Base-by-base conservation (phyloP, 2,329 filamentous ascomycete species). In the Beauveria australis region DNA sequence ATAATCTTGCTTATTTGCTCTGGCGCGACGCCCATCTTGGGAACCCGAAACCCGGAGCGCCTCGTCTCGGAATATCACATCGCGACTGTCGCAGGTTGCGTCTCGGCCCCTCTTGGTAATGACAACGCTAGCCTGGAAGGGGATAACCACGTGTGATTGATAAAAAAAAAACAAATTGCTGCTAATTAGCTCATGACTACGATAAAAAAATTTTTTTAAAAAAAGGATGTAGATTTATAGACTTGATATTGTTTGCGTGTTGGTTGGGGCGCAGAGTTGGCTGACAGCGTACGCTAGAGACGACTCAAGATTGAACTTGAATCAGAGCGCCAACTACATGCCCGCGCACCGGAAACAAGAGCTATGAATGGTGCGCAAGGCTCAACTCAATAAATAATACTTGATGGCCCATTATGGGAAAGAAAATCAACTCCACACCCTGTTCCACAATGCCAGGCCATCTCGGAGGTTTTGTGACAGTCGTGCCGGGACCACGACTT, bases 371-470 rank as follows among this genome's bases (percentile, higher is more conserved):
- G 30, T 14, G 33, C 5, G 33, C 41, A 43, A 18, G 41, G 3
- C 1, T 9, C 0, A 30, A 30, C 28, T 30, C 1, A 22, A 22
- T 22, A 30, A 3, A 9, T 9, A 30, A 30, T 30, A 33, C 19
- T 37, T n/a, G 24, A 30, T 43, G 41, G 6, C 46, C 46, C 16
- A 5, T 41, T 58, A 37, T 37, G 5, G 5, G 33, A 37, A 3
- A 1, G 46, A 37, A 51, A 58, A 22, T 51, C 55, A 43, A 22
- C 46, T 46, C 55, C 55, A 58, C 55, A 16, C 40, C 40, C 46
- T 58, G 55, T 58, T 58, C 26, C 55, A 58, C 33, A 58, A 51
- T 58, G 46, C 47, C 24, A 24, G 30, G 30, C 30, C 43, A 10
- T 2, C 9, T 3, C 43, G 37, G 9, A 43, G 7, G 7, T 3